phyloP scores from a whole-genome alignment of 805 yeast genomes.

The Teunomyces aglyptinius region DNA sequence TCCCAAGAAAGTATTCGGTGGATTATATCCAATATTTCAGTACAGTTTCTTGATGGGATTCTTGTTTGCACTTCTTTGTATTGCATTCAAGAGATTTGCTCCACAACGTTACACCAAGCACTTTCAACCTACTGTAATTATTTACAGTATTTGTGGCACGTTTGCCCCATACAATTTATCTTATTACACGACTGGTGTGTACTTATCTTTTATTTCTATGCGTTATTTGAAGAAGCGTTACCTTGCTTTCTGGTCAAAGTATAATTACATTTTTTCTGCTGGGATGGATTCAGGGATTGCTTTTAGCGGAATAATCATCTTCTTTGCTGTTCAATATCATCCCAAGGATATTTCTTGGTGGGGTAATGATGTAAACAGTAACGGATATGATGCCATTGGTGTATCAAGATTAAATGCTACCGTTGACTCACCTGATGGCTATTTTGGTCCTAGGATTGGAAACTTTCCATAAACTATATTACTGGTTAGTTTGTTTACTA shows the following conservation, averaged over 20 bases:
- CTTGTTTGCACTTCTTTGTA: conserved; percentile 21
- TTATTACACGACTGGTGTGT: conserved; percentile 29
- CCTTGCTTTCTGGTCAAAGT: conserved; percentile 35
- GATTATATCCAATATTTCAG: conserved; percentile 32
- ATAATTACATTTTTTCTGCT: conserved; percentile 31
- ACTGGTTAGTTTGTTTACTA: no score
- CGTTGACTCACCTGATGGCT: conserved; percentile 29
- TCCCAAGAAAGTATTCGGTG: conserved; percentile 30
- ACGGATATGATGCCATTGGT: conserved; percentile 35
- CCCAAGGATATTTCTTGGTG: conserved; percentile 29
- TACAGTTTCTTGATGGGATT: conserved; percentile 37
- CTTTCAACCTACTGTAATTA: conserved; percentile 25
- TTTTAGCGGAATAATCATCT: conserved; percentile 32
- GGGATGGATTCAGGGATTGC: conserved; percentile 35
- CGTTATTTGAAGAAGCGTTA: conserved; percentile 24
- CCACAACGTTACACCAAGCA: conserved; percentile 19
- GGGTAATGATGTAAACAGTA: conserved; percentile 27
- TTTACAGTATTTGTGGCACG: no score
- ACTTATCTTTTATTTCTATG: conserved; percentile 27
- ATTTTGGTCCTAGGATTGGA: conserved; percentile 34
- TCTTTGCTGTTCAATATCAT: conserved; percentile 37
- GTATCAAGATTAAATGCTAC: conserved; percentile 14
- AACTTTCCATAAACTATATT: conserved; percentile 22
- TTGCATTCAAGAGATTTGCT: conserved; percentile 14
- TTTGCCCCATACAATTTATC: conserved; percentile 33